Conservation (phyloP, 768 basidiomycete species). For the Mycena leptocephala region DNA sequence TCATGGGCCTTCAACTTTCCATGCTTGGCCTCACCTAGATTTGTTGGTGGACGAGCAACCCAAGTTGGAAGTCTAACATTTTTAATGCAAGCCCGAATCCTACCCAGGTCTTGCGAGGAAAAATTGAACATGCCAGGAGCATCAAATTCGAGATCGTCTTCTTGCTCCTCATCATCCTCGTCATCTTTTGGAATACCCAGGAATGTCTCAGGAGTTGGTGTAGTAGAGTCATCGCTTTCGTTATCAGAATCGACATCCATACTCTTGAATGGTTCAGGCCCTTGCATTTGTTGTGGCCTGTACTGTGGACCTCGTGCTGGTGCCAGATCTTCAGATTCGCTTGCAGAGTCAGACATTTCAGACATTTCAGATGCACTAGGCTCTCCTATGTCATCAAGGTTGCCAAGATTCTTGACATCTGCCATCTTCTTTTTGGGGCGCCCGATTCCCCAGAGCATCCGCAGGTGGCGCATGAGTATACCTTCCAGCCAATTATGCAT, state of each 20-base stretch:
- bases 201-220: conserved; percentile 1
- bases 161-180: too few species aligned
- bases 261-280: background rate
- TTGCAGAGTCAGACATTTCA: background rate
- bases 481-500: too few species aligned
- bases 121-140: background rate
- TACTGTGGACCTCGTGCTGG: background rate
- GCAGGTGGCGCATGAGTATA: too few species aligned
- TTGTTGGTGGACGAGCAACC: background rate
- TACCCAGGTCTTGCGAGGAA: background rate
- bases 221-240: background rate
- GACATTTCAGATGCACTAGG: background rate
- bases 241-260: background rate
- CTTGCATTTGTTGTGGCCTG: background rate
- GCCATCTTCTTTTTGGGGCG: too few species aligned
- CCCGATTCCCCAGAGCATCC: too few species aligned
- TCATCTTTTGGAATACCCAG: background rate
- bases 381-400: conserved; percentile 1
- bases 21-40: background rate
- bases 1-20: too few species aligned
- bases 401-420: too few species aligned
- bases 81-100: background rate
- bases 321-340: background rate
- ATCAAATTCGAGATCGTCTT: background rate
- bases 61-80: background rate